Conservation (phyloP, 306 rosid genomes). For the Trichosanthes cucumerina region DNA sequence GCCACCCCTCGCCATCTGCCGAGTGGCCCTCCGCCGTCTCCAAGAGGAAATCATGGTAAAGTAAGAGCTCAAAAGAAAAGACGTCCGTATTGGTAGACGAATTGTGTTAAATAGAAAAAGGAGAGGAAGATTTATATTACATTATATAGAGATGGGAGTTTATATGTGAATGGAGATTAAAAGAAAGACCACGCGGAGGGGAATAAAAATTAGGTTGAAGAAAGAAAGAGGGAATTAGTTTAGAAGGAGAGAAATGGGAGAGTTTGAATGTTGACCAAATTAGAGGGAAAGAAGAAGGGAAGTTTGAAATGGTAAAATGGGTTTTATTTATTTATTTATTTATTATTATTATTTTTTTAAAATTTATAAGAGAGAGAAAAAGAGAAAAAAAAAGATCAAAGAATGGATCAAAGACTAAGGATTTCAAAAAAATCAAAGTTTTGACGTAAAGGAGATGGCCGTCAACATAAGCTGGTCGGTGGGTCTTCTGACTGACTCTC, state of each 20-base stretch:
- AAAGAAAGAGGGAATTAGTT: background rate
- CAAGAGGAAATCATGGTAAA: slow-evolving; percentile 26
- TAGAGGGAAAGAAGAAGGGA: background rate
- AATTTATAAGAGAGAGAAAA: background rate
- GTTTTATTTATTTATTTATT: background rate
- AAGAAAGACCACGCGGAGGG: background rate
- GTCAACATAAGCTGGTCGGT: slow-evolving; percentile 1
- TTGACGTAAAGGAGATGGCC: slow-evolving; percentile 4
- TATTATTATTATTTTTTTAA: background rate
- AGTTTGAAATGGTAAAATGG: slow-evolving; percentile 3
- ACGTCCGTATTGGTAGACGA: background rate
- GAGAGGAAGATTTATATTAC: background rate
- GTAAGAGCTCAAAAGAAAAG: background rate
- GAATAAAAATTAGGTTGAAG: background rate
- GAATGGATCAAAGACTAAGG: background rate
- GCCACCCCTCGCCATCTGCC: background rate
- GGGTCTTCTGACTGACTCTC: background rate
- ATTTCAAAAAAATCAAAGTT: background rate
- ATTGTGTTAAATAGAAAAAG: background rate
- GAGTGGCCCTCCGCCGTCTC: slow-evolving; percentile 22
- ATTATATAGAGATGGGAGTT: background rate
- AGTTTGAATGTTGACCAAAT: slow-evolving; percentile 7
- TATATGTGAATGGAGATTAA: background rate
- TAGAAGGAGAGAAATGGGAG: background rate
- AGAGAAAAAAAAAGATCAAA: background rate